phyloP scores from a whole-genome alignment of 2,329 filamentous ascomycete species.

The Alternaria sp. region DNA sequence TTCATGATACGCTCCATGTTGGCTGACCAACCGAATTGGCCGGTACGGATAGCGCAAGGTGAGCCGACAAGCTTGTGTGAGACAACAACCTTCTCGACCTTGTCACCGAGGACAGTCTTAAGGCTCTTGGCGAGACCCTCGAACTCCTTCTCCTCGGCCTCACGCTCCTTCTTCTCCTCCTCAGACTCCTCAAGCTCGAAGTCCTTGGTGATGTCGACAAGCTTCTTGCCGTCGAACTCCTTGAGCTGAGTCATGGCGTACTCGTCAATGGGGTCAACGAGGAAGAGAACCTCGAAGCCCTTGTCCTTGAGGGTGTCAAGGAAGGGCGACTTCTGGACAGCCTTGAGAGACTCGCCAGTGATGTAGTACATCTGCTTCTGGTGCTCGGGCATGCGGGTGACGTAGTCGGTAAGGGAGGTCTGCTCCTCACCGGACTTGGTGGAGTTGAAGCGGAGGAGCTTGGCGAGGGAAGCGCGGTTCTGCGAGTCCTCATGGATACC shows the following conservation, averaged over 20 bases:
- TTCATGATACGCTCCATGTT: constrained; percentile 99
- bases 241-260: constrained; percentile 99
- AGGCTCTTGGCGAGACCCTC: constrained; percentile 94
- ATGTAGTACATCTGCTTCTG: constrained; percentile 99
- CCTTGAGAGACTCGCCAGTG: constrained; percentile 99
- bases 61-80: constrained; percentile 95
- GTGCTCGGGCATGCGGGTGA: constrained; percentile 99
- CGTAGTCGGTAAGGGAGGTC: constrained; percentile 95
- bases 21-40: constrained; percentile 99
- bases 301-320: constrained; percentile 98
- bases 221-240: constrained; percentile 99
- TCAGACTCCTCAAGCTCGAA: constrained; percentile 99
- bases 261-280: constrained; percentile 99
- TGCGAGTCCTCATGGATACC: constrained; percentile 99
- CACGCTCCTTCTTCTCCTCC: constrained; percentile 96
- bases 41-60: constrained; percentile 98
- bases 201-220: constrained; percentile 99
- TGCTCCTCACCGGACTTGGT: constrained; percentile 98
- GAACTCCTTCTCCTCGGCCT: constrained; percentile 98
- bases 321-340: constrained; percentile 98
- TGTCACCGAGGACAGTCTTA: constrained; percentile 99
- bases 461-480: constrained; percentile 91
- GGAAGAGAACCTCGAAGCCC: constrained; percentile 99
- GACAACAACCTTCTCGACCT: constrained; percentile 99
- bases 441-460: constrained; percentile 98